These are phyloP conservation scores for Hygrophila difformis DNA, from an alignment of 257 asterid species.

Conservation along the genomic window DNA sequence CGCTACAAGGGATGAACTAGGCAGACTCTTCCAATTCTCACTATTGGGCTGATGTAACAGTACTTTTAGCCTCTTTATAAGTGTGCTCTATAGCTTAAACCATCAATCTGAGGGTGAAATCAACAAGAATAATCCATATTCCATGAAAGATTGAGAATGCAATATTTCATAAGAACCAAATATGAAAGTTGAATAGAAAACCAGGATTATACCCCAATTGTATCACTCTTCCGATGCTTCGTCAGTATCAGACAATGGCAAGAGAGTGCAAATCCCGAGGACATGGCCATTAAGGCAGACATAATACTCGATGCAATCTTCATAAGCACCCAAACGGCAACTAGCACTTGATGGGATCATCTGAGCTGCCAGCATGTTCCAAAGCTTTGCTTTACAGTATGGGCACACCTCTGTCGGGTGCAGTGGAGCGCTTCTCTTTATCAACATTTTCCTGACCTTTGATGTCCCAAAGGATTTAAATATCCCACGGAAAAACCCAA, in stretches of 20 bases:
- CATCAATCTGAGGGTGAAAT: too few species aligned
- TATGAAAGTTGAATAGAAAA: too few species aligned
- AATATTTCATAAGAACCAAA: too few species aligned
- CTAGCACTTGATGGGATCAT: constrained; percentile 96
- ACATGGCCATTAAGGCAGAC: constrained; percentile 95
- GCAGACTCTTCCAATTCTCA: too few species aligned
- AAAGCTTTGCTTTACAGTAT: constrained; percentile 83
- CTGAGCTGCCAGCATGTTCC: constrained; percentile 84
- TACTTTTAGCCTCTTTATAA: too few species aligned
- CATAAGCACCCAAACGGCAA: constrained; percentile 89
- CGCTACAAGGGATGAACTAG: too few species aligned
- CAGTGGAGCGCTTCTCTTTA: constrained; percentile 52
- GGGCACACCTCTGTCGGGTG: constrained; percentile 91
- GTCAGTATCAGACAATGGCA: constrained; percentile 92
- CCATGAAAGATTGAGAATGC: too few species aligned
- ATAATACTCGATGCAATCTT: constrained; percentile 78
- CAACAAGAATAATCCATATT: too few species aligned
- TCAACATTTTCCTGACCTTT: constrained; percentile 70
- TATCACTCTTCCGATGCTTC: constrained; percentile 59
- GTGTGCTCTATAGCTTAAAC: too few species aligned
- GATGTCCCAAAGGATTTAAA: constrained; percentile 74
- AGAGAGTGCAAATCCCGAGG: constrained; percentile 76
- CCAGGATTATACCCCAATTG: constrained; percentile 19
- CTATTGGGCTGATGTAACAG: too few species aligned
- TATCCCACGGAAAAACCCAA: constrained; percentile 85